Conservation (phyloP, 2,329 filamentous ascomycete genomes). For the Colletotrichum sp. region DNA sequence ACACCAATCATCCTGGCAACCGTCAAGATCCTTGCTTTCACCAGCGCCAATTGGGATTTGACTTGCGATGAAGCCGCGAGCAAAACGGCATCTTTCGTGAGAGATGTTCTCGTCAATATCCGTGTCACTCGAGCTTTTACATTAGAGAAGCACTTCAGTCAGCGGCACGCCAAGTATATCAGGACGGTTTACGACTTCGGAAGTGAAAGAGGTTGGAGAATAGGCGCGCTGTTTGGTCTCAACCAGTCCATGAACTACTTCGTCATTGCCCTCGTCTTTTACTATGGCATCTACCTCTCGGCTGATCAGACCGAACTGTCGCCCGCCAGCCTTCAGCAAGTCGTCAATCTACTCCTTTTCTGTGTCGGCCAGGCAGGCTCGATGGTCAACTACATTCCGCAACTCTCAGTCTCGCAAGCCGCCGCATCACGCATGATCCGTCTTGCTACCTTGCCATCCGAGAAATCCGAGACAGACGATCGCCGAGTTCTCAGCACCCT, state of each 20-base stretch:
- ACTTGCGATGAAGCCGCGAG: constrained; percentile 69
- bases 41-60: constrained; percentile 76
- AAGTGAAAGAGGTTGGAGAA: constrained; percentile 67
- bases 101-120: constrained; percentile 80
- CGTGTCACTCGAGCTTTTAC: constrained; percentile 78
- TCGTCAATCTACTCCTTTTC: constrained; percentile 85
- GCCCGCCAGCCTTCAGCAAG: constrained; percentile 69
- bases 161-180: constrained; percentile 63
- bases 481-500: constrained; percentile 29
- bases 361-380: constrained; percentile 75
- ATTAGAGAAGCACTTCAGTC: constrained; percentile 73
- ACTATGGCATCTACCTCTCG: constrained; percentile 75
- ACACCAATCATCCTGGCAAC: constrained; percentile 71
- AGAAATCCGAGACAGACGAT: background rate
- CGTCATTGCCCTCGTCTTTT: constrained; percentile 81
- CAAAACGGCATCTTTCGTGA: constrained; percentile 65
- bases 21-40: constrained; percentile 67
- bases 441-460: constrained; percentile 65
- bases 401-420: constrained; percentile 76
- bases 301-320: constrained; percentile 46
- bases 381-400: constrained; percentile 78
- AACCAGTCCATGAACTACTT: constrained; percentile 76
- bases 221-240: constrained; percentile 78
- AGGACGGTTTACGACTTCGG: constrained; percentile 64
- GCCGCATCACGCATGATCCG: constrained; percentile 76